Percentiles rank a stretch among this genome's conserved stretches.
These are phyloP conservation scores for Hypoxylon sp. DNA, from an alignment of 2,329 filamentous ascomycete species.

Conservation along the genomic window DNA sequence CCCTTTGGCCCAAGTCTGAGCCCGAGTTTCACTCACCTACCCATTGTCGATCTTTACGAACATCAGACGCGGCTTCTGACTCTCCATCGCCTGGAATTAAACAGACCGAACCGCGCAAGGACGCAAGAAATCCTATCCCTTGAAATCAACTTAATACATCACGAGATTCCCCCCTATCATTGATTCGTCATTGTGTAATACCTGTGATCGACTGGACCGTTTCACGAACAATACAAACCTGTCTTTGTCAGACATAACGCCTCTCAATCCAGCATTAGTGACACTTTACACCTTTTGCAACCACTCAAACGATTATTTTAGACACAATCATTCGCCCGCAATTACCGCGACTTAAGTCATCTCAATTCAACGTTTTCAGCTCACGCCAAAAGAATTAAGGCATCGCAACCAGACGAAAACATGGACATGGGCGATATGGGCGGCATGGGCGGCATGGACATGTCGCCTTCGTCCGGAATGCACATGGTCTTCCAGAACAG, in stretches of 20 bases:
- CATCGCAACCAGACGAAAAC: slow-evolving; percentile 23
- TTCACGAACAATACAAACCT: slow-evolving; percentile 22
- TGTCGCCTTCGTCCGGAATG: slow-evolving; percentile 45
- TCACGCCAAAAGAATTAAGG: slow-evolving; percentile 4
- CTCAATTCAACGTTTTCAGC: not conserved
- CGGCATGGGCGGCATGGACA: slow-evolving; percentile 45
- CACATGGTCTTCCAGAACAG: slow-evolving; percentile 72
- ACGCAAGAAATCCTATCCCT: slow-evolving; percentile 3
- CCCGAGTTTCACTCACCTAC: not conserved
- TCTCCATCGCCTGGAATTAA: slow-evolving; percentile 14
- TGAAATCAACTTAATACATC: slow-evolving; percentile 8
- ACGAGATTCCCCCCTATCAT: slow-evolving; percentile 1
- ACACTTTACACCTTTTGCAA: slow-evolving; percentile 4
- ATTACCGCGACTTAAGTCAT: not conserved
- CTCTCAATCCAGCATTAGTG: not conserved
- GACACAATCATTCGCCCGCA: not conserved
- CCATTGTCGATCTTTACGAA: slow-evolving; percentile 15
- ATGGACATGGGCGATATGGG: slow-evolving; percentile 37
- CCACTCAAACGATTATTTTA: not conserved
- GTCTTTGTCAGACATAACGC: slow-evolving; percentile 17
- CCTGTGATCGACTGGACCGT: slow-evolving; percentile 12
- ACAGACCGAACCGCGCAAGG: not conserved
- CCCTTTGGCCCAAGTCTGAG: not conserved
- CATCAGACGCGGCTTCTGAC: slow-evolving; percentile 21
- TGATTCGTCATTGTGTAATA: slow-evolving; percentile 2